A percentile compares a stretch with the other conserved stretches of the same genome.
These are phyloP conservation scores for Trypanosoma melophagium DNA, from an alignment of 208 protist genomes.

Conservation along the genomic window DNA sequence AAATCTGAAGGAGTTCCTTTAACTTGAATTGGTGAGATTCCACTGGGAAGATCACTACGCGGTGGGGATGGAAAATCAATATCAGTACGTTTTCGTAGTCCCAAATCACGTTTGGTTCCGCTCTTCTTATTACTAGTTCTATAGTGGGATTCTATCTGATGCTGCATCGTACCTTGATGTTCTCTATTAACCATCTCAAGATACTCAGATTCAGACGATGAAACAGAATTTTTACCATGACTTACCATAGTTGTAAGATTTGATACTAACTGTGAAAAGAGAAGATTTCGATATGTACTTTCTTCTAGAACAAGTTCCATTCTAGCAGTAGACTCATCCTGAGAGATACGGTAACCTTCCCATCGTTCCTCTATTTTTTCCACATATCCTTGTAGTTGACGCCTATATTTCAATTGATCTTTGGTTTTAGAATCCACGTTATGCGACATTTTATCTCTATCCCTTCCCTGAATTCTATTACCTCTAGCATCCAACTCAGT, in stretches of 20 bases:
- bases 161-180: not conserved
- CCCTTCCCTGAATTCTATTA: not conserved
- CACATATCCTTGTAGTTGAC: not conserved
- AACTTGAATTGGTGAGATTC: conserved; percentile 16
- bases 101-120: too few species aligned
- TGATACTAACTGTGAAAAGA: conserved; percentile 4
- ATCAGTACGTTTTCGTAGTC: not conserved
- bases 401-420: not conserved
- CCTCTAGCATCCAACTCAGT: not conserved
- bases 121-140: too few species aligned
- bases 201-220: not conserved
- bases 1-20: conserved; percentile 15
- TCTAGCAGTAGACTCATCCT: conserved; percentile 15
- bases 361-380: not conserved
- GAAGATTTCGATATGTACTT: conserved; percentile 15
- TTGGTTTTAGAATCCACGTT: not conserved
- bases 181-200: not conserved
- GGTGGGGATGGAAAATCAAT: conserved; percentile 7
- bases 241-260: not conserved
- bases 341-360: conserved; percentile 1
- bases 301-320: conserved; percentile 18
- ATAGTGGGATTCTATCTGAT: not conserved
- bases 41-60: conserved; percentile 6
- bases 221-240: not conserved
- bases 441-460: too few species aligned